Base-by-base conservation (phyloP, 352 stramenopile species). In the Globisporangium paddicum region DNA sequence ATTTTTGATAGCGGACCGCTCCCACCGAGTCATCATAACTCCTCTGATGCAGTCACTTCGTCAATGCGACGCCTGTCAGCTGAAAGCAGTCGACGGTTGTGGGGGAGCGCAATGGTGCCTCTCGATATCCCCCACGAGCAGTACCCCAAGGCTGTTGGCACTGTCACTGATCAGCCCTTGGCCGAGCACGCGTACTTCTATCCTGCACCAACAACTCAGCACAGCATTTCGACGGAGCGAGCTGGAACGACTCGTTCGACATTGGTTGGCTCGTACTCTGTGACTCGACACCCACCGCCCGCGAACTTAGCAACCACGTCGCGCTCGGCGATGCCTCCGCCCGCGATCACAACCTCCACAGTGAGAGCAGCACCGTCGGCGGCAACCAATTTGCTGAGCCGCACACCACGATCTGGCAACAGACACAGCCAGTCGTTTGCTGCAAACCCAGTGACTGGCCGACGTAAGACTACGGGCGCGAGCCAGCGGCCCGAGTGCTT, bases 401-500 rank as follows among this genome's bases (percentile, higher is more conserved):
- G n/a, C 10, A 28, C 47, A 2, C 19, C 47, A n/a, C 30, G 28
- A 28, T 9, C 8, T n/a, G 28, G 28, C 28, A 53, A 41, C 10
- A 16, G 28, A 40, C 47, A 47, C 21, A 34, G 7, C 16, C 34
- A 47, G 4, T 57, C 34, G 14, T 47, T n/a, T 26, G 10, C 11
- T 5, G 32, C 50, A 8, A 47, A 47, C 50, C 28, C 8, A 6
- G 2, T 26, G 5, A 11, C 18, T 25, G 47, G 26, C 10, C 19
- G 59, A 8, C 67, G 42, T 35, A 58, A 52, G 13, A 40, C 58
- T 3, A 48, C 28, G 21, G 34, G 54, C 51, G 35, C 7, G 21
- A 28, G 10, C 18, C 19, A 45, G 58, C 48, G 14, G 35, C 67
- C 75, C 34, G 73, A 89, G 50, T 91, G 81, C 51, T 93, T 93